A percentile compares a stretch with the other conserved stretches of the same genome.
Conservation (phyloP, 1,139 yeast genomes). For the Taphrina deformans region DNA sequence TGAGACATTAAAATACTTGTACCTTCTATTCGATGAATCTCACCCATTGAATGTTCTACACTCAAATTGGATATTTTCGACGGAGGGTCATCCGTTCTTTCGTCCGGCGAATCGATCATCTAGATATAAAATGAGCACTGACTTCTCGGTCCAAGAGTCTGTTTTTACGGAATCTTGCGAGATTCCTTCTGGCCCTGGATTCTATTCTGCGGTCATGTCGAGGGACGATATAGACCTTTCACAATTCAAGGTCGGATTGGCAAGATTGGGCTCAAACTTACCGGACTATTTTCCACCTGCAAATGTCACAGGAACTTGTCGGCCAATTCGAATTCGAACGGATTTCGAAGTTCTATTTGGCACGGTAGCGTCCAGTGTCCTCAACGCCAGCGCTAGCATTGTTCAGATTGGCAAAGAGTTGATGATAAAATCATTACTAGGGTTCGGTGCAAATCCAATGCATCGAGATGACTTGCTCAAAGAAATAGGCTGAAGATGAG, state of each 20-base stretch:
- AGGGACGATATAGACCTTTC: conserved; percentile 5
- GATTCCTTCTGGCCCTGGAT: not conserved
- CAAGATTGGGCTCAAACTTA: not conserved
- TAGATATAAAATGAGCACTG: not conserved
- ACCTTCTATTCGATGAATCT: conserved; percentile 69
- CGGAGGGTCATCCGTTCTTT: conserved; percentile 81
- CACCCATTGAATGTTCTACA: conserved; percentile 57
- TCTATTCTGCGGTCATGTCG: conserved; percentile 19
- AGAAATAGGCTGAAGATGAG: conserved; percentile 17
- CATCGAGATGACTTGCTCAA: not conserved
- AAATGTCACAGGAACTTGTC: not conserved
- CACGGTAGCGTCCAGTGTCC: not conserved
- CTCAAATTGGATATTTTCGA: conserved; percentile 73
- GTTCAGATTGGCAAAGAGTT: conserved; percentile 16
- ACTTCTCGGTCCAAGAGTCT: not conserved
- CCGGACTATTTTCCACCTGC: not conserved
- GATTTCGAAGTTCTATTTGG: conserved; percentile 24
- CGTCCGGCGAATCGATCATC: no score
- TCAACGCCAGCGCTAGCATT: conserved; percentile 1
- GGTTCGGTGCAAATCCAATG: conserved; percentile 1
- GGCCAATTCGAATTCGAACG: not conserved
- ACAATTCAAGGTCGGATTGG: not conserved
- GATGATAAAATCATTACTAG: conserved; percentile 21
- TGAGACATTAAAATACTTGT: conserved; percentile 85
- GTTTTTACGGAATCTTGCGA: not conserved